Percentiles rank a stretch among this genome's conserved stretches.
Evolutionary conservation across 2,329 filamentous ascomycete species (phyloP).

Genomic region (Sporothrix dimorphospora): DNA sequence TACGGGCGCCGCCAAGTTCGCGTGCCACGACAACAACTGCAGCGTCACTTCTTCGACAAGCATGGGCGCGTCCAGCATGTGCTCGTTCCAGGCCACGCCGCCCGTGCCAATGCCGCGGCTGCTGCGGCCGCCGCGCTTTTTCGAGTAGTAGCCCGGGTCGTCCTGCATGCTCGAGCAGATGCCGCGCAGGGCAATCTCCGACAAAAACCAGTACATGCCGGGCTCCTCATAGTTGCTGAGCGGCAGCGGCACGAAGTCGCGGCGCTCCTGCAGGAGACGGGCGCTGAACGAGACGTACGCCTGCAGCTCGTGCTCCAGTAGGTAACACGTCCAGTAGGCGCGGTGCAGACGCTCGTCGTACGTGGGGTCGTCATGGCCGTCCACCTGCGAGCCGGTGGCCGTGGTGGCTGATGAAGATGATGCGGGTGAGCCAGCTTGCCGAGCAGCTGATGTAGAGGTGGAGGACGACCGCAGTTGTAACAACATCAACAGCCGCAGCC

Average conservation of each 20-base stretch:
- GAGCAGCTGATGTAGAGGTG: neutral
- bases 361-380: conserved; percentile 18
- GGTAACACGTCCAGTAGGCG: conserved; percentile 36
- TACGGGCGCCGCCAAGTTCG: conserved; percentile 29
- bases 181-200: conserved; percentile 34
- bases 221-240: conserved; percentile 34
- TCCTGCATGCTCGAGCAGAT: conserved; percentile 33
- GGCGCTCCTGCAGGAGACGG: conserved; percentile 31
- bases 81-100: conserved; percentile 30
- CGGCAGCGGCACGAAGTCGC: conserved; percentile 31
- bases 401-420: neutral
- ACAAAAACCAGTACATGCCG: conserved; percentile 36
- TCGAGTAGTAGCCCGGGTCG: conserved; percentile 19
- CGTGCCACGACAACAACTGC: conserved; percentile 33
- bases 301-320: conserved; percentile 36
- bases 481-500: conserved; percentile 24
- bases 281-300: conserved; percentile 34
- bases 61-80: conserved; percentile 33
- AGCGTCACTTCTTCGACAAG: conserved; percentile 32
- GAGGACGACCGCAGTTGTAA: conserved; percentile 26
- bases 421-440: neutral
- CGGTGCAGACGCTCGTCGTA: conserved; percentile 33
- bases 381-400: neutral
- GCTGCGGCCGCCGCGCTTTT: neutral
- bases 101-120: neutral